Conservation (phyloP, 257 asterid species). For the Perilla frutescens region DNA sequence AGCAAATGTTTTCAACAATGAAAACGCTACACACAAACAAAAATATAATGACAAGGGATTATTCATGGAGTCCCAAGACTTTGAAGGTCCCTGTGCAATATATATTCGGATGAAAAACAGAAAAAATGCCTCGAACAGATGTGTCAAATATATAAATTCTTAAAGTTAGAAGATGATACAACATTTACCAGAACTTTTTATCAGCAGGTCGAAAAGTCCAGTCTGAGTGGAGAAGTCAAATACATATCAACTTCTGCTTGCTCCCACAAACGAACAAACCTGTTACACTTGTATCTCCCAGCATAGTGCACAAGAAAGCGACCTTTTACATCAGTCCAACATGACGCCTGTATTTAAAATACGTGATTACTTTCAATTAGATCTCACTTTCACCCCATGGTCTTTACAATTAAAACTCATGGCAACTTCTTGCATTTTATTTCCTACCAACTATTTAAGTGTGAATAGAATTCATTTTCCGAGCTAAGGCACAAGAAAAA, state of each 20-base stretch:
- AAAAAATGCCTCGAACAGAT: background rate
- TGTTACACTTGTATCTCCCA: background rate
- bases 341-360: conserved; percentile 13
- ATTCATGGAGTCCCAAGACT: conserved; percentile 23
- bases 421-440: conserved; percentile 7
- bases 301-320: background rate
- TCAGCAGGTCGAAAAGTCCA: conserved; percentile 18
- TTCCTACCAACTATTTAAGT: background rate
- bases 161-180: background rate
- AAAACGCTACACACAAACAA: conserved; percentile 26
- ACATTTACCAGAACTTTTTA: conserved; percentile 5
- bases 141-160: background rate
- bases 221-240: background rate
- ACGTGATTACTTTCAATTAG: background rate
- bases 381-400: conserved; percentile 1
- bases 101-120: background rate
- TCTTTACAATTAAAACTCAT: background rate
- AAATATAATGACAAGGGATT: conserved; percentile 23
- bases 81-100: background rate
- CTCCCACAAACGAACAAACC: background rate
- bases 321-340: conserved; percentile 19
- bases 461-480: background rate
- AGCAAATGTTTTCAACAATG: conserved; percentile 22
- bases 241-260: background rate
- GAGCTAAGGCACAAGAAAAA: background rate